Conservation (phyloP, 371 early-diverging fungal genomes). For the Choanephora cucurbitarum region DNA sequence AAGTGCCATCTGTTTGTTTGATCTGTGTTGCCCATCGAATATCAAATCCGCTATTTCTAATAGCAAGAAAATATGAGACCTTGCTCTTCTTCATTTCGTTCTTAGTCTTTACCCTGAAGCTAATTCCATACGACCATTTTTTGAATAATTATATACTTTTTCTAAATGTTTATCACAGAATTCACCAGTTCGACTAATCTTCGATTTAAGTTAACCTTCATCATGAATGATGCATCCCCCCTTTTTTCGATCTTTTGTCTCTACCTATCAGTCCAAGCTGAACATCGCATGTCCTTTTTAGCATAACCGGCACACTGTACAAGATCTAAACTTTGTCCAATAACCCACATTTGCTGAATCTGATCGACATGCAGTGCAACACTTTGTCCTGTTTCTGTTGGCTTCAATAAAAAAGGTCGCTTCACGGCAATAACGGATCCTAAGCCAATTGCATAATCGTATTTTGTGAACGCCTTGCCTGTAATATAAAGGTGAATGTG, state of each 20-base stretch:
- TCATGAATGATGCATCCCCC: background rate
- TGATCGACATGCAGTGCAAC: conserved; percentile 31
- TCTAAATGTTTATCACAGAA: conserved; percentile 43
- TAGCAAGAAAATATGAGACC: background rate
- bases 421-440: conserved; percentile 33
- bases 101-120: conserved; percentile 50
- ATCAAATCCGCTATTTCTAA: conserved; percentile 37
- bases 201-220: too few species aligned
- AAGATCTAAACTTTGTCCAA: conserved; percentile 43
- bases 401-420: conserved; percentile 29
- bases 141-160: conserved; percentile 31
- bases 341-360: conserved; percentile 32
- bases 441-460: conserved; percentile 19
- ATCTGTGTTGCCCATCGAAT: conserved; percentile 35
- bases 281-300: conserved; percentile 25
- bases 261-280: conserved; percentile 42
- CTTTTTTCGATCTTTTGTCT: background rate
- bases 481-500: conserved; percentile 31
- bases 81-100: background rate
- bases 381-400: conserved; percentile 18
- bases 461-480: conserved; percentile 28
- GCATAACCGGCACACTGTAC: conserved; percentile 31
- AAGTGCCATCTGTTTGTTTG: conserved; percentile 15
- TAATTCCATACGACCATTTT: conserved; percentile 47
- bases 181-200: conserved; percentile 43